Base-by-base conservation (phyloP, 495 filamentous ascomycete species). In the Penicillium nucicola region DNA sequence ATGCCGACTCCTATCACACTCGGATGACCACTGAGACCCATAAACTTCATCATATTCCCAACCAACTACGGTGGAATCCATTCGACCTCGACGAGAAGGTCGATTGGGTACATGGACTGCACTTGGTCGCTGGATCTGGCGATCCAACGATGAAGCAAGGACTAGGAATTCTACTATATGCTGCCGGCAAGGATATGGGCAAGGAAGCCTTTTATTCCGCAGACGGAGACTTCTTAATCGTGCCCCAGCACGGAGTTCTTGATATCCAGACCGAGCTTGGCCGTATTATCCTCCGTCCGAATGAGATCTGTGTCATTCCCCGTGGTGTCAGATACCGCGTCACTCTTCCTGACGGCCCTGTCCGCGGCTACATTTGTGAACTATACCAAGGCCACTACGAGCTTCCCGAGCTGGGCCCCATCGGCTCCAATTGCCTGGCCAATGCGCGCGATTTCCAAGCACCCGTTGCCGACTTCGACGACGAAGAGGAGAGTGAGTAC, bases 51-150 rank as follows among this genome's bases (percentile, higher is more conserved):
- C 77, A 84, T 32, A 84, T 85, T 39, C 92, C 92, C 9, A 95
- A 95, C 58, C 92, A 96, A 64, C 73, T 96, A 13, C 86, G 92
- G 34, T 97, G 92, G 92, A 84, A 90, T 56, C 91, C 92, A 6
- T 96, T 96, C 56, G 89, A 95, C 34, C 50, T 86, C 44, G 82
- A 90, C 57, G 75, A 82, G 62, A 78, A 72, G 5, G 81, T 85
- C 1, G 89, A 93, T 65, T 96, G 89, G 77, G 83, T 92, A 14
- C 83, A 88, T 44, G 84, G 87, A 10, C 63, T 97, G 48, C 84
- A 84, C 34, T 75, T 90, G 18, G 75, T 96, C 5, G 90, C 88
- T 7, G 91, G 89, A 11, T 86, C 89, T 0, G 92, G 92, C 25
- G 88, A 93, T 55, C 85, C 89, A 3, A 88, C 87, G 0, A 69